Base-by-base conservation (phyloP, 495 filamentous ascomycete genomes). In the Penicillium egyptiacum region DNA sequence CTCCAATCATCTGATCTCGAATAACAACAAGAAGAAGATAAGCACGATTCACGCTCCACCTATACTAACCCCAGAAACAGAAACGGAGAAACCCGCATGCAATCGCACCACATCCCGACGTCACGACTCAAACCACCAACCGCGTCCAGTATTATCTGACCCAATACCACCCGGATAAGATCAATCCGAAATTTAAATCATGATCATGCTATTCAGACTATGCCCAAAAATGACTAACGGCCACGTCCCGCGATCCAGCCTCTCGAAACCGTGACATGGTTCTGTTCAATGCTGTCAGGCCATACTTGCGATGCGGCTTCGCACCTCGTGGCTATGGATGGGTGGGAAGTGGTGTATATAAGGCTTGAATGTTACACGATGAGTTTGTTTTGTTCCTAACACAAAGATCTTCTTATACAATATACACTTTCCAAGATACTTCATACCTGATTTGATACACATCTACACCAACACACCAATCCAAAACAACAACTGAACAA, bases 381-480 rank as follows among this genome's bases (percentile, higher is more conserved):
- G 28, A 14, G 5, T n/a, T 23, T 31, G 2, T 33, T 31, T 33
- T 51, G 33, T 42, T 33, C 43, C 33, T 54, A 31, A 55, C 12
- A 37, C 33, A 48, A 22, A 42, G 19, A 22, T 19, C 23, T 31
- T 9, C 12, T 19, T 4, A 39, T 53, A 20, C 26, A 33, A 33
- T 19, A 40, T 22, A 11, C 30, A 28, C 26, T 25, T 28, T 7
- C 35, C 33, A 11, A 23, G 1, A 51, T 9, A 40, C 37, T 40
- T 9, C 12, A 52, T 39, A 30, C 48, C 28, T 20, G 6, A n/a
- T 46, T 30, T 50, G 9, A 20, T 50, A 14, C 20, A 52, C 56
- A 49, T 53, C 54, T 46, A 57, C 39, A 60, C 31, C 44, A 53
- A 22, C 10, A 30, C 35, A 50, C 4, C 7, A 16, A 6, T 7